Base-by-base conservation (phyloP, 2,329 filamentous ascomycete species). In the Beauveria sp. region DNA sequence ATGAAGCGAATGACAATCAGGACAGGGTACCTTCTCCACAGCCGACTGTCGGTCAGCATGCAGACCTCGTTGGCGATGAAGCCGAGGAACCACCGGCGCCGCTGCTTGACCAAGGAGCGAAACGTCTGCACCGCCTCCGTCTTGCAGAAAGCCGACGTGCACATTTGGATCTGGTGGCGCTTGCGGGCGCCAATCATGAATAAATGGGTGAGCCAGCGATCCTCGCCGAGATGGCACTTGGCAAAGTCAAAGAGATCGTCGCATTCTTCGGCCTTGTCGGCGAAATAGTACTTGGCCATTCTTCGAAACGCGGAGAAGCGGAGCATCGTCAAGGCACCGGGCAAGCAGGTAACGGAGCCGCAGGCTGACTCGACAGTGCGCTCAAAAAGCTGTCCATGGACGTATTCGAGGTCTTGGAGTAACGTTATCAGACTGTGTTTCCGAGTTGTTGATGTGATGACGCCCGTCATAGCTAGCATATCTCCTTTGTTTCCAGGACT, bases 231-330 rank as follows among this genome's bases (percentile, higher is more conserved):
- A 76, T 98, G 93, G 69, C 90, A 93, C 77, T 98, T 98, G 62
- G 91, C 92, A 71, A 93, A 98, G 72, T 99, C 93, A 71, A 99
- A 99, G 14, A 98, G 80, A 73, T 98, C 93, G 64, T 96, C 91
- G 70, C 92, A 96, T 71, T 96, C 90, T 74, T 96, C 93, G 4
- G 92, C 91, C 74, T 96, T 96, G 76, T 97, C 93, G 45, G 93
- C 92, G 74, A 98, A 98, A 76, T 98, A 98, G 76, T 96, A 96
- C 72, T 96, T 96, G 70, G 93, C 91, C 92, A 99, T 97, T 70
- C 90, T 89, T 62, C 93, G 85, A 76, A 99, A 98, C 5, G 95
- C 95, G 2, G 93, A 97, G 76, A 97, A 96, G 59, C 95, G 90
- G 58, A 99, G 79, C 79, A 97, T 96, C 1, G 93, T 98, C 67